Conservation (phyloP, 2,329 filamentous ascomycete genomes). For the Clonostachys rosea region DNA sequence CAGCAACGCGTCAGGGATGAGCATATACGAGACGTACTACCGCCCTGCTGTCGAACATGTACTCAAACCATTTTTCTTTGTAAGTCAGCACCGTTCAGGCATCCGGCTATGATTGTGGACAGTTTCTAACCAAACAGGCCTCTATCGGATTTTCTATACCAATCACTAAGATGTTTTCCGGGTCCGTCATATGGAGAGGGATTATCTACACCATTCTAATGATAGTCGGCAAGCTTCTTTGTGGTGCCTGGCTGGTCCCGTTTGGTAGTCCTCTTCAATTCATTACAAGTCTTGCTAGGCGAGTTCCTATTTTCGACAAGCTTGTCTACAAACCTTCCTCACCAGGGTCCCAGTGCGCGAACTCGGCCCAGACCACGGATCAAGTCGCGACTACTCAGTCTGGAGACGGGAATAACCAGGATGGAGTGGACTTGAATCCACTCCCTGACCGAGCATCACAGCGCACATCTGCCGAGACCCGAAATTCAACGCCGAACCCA, state of each 20-base stretch:
- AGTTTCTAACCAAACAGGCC: slow-evolving; percentile 21
- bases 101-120: neutral
- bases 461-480: neutral
- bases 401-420: neutral
- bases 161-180: slow-evolving; percentile 63
- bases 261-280: slow-evolving; percentile 2
- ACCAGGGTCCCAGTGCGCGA: no score
- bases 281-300: neutral
- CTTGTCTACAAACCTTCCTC: no score
- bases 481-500: no score
- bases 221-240: slow-evolving; percentile 55
- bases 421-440: no score
- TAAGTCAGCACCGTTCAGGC: slow-evolving; percentile 18
- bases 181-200: slow-evolving; percentile 64
- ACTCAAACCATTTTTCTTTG: slow-evolving; percentile 71
- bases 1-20: neutral
- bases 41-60: slow-evolving; percentile 36
- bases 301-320: no score
- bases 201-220: slow-evolving; percentile 70
- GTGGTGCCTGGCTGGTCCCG: slow-evolving; percentile 52
- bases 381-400: neutral
- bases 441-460: neutral
- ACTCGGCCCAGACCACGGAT: neutral
- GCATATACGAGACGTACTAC: slow-evolving; percentile 34
- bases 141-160: slow-evolving; percentile 76